Conservation (phyloP, 257 asterid species). For the Solanum paucissectum region DNA sequence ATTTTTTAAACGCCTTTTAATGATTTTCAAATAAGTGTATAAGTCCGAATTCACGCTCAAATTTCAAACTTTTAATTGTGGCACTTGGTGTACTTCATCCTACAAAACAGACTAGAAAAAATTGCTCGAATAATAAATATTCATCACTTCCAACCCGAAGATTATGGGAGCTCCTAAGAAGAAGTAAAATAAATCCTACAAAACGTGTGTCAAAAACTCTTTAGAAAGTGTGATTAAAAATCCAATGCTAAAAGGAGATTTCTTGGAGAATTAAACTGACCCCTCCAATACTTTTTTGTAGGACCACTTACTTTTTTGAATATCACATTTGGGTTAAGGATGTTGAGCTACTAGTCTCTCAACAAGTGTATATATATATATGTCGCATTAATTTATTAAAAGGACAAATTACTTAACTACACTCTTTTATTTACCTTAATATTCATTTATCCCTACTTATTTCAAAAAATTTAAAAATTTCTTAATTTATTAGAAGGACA, state of each 20-base stretch:
- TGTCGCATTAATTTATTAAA: too few relatives aligned
- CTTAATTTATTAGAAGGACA: too few relatives aligned
- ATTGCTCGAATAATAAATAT: rapidly evolving
- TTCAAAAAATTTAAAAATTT: too few relatives aligned
- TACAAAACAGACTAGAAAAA: neutral
- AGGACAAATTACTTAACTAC: too few relatives aligned
- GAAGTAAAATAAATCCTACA: too few relatives aligned
- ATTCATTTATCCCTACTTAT: too few relatives aligned
- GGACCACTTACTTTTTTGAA: neutral
- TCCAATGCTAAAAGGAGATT: neutral
- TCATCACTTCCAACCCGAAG: rapidly evolving
- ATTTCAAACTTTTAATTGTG: neutral
- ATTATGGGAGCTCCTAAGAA: too few relatives aligned
- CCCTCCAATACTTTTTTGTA: neutral
- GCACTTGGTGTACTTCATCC: neutral
- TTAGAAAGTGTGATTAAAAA: neutral
- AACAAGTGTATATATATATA: rapidly evolving
- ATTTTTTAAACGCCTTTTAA: too few relatives aligned
- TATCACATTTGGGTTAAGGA: neutral
- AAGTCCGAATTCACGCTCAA: neutral
- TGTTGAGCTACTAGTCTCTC: too few relatives aligned
- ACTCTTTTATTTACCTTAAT: too few relatives aligned
- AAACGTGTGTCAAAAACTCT: neutral
- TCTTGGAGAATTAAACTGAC: neutral
- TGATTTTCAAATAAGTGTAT: too few relatives aligned